Conservation (phyloP, 2,329 filamentous ascomycete species). For the Monosporascus sp. region DNA sequence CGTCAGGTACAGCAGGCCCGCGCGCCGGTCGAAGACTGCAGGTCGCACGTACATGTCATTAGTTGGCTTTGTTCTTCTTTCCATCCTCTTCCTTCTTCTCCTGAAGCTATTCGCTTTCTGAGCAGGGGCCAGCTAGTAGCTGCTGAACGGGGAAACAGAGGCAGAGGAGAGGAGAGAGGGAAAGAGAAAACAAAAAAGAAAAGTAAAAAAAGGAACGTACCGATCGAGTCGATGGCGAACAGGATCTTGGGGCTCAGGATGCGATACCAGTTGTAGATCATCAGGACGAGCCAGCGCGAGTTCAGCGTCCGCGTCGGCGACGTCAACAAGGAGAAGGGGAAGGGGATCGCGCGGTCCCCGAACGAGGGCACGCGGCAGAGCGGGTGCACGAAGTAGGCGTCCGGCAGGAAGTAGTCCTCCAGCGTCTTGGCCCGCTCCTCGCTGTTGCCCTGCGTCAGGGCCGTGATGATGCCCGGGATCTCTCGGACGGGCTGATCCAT, state of each 20-base stretch:
- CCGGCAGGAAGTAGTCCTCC: constrained; percentile 65
- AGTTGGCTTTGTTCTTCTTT: neutral
- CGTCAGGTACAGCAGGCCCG: constrained; percentile 65
- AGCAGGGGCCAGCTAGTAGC: neutral
- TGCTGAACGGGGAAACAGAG: neutral
- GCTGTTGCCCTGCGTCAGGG: constrained; percentile 62
- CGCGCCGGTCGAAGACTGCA: constrained; percentile 61
- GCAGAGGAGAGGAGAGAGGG: neutral
- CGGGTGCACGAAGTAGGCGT: constrained; percentile 72
- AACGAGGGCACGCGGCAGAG: constrained; percentile 65
- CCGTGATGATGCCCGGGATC: constrained; percentile 59
- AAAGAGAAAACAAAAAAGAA: neutral
- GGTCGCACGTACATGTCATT: too few species aligned
- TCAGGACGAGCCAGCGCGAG: constrained; percentile 61
- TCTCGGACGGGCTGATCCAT: constrained; percentile 43
- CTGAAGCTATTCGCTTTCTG: too few species aligned
- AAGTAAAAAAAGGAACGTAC: constrained; percentile 26
- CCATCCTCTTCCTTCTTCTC: neutral
- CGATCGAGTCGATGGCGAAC: constrained; percentile 55
- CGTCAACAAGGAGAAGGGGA: constrained; percentile 20
- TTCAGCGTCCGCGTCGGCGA: constrained; percentile 32
- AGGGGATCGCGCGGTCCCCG: constrained; percentile 32
- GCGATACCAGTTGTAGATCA: constrained; percentile 79
- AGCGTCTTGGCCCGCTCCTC: constrained; percentile 60
- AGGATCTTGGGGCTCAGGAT: constrained; percentile 71